Evolutionary conservation across 2,329 filamentous ascomycete species (phyloP).

Genomic region (Paracoccidioides lutzii): DNA sequence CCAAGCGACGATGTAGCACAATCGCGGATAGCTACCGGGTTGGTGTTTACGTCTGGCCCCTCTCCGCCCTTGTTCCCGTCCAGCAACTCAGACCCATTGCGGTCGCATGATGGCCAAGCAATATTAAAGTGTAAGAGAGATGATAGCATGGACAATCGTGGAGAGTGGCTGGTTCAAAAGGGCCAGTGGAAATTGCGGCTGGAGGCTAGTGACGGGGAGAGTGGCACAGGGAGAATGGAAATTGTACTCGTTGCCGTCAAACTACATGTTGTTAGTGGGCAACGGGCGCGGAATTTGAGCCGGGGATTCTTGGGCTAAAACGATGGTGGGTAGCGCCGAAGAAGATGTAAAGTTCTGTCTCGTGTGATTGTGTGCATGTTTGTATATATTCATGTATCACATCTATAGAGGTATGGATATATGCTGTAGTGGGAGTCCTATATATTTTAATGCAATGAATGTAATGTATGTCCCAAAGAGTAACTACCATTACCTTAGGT

Average conservation of each 20-base stretch:
- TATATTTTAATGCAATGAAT: too few species aligned
- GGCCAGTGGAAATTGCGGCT: conserved; percentile 63
- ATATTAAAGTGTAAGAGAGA: conserved; percentile 33
- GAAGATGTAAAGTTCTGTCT: background rate
- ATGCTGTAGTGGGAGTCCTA: too few species aligned
- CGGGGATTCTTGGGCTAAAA: conserved; percentile 46
- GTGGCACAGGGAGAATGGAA: conserved; percentile 43
- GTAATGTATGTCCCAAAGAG: too few species aligned
- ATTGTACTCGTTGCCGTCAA: conserved; percentile 64
- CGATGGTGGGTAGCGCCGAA: background rate
- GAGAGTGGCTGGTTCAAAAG: conserved; percentile 49
- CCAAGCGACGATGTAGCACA: background rate
- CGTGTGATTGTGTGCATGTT: background rate
- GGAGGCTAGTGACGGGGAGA: conserved; percentile 31
- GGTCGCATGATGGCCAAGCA: conserved; percentile 8
- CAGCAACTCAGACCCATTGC: background rate
- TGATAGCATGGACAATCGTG: conserved; percentile 29
- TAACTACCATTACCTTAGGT: too few species aligned
- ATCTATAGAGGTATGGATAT: too few species aligned
- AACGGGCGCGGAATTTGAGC: conserved; percentile 52
- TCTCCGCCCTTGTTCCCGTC: background rate
- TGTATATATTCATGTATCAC: background rate
- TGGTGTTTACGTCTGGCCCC: background rate
- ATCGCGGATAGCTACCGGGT: background rate
- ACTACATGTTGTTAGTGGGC: conserved; percentile 56